These are phyloP conservation scores for Isoetes engelmannii DNA, from an alignment of 83 land plant genomes.

Conservation along the genomic window DNA sequence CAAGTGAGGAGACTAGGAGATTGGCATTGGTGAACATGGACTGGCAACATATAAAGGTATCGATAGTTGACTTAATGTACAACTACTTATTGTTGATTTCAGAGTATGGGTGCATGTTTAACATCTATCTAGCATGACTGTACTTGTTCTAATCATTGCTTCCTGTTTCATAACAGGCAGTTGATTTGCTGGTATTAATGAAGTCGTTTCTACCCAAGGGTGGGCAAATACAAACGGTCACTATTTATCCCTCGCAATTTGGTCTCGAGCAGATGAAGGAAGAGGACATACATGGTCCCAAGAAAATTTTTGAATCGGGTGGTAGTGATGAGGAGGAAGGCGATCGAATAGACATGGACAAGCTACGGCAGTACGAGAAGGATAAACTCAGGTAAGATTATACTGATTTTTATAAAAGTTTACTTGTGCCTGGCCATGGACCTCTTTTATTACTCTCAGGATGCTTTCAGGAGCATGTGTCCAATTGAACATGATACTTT, in stretches of 20 bases:
- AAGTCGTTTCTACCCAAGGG: constrained; percentile 78
- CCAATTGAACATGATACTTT: no score
- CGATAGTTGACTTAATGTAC: neutral
- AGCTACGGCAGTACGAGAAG: constrained; percentile 71
- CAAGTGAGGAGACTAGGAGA: constrained; percentile 66
- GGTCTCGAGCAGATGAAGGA: constrained; percentile 77
- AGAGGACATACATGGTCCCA: constrained; percentile 64
- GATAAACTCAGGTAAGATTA: constrained; percentile 59
- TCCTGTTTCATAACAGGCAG: constrained; percentile 45
- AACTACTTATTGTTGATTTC: no score
- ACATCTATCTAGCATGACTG: neutral
- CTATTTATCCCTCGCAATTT: constrained; percentile 88
- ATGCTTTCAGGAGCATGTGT: neutral
- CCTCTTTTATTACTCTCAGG: neutral
- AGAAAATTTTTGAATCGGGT: constrained; percentile 46
- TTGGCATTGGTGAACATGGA: constrained; percentile 89
- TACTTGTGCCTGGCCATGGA: neutral
- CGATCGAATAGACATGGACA: constrained; percentile 41
- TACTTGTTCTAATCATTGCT: neutral
- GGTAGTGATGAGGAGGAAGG: constrained; percentile 31
- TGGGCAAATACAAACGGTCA: constrained; percentile 54
- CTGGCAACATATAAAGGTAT: constrained; percentile 80
- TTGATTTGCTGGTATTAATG: constrained; percentile 61
- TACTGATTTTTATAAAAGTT: neutral
- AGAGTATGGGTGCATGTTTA: no score